These are phyloP conservation scores for Anthracocystis panici-leucophaei DNA, from an alignment of 1,284 basidiomycete genomes.

Conservation along the genomic window DNA sequence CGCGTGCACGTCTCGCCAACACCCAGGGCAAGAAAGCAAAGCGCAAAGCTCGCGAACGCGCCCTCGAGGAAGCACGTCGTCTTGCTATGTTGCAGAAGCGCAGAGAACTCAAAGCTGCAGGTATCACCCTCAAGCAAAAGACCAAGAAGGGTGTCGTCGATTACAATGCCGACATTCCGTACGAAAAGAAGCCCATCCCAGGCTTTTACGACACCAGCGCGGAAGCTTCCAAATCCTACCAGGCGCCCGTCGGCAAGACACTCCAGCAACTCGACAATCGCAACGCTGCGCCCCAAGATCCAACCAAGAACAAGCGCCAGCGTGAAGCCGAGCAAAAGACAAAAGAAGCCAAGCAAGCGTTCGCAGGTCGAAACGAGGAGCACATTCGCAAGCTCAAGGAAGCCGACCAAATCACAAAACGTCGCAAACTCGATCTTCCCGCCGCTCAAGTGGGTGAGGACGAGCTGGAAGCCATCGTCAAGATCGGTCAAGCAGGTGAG, in stretches of 20 bases:
- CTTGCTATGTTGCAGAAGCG: conserved; percentile 97
- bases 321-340: conserved; percentile 76
- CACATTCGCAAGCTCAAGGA: conserved; percentile 98
- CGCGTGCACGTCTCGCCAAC: conserved; percentile 95
- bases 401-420: conserved; percentile 90
- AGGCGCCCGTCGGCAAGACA: conserved; percentile 90
- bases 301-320: conserved; percentile 70
- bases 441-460: conserved; percentile 93
- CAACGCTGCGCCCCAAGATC: conserved; percentile 76
- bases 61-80: conserved; percentile 90
- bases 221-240: conserved; percentile 87
- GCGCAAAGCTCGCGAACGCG: conserved; percentile 88
- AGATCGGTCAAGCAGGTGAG: conserved; percentile 94
- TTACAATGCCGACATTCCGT: conserved; percentile 99
- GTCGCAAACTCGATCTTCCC: conserved; percentile 87
- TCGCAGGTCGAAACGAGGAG: conserved; percentile 78
- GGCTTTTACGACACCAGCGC: conserved; percentile 98
- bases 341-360: conserved; percentile 78
- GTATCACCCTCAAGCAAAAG: conserved; percentile 82
- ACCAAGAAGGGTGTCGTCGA: conserved; percentile 97
- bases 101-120: conserved; percentile 95
- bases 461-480: conserved; percentile 97
- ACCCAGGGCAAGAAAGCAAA: conserved; percentile 99
- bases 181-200: conserved; percentile 93
- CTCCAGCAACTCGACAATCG: conserved; percentile 75